A percentile compares a stretch with the other conserved stretches of the same genome.
Evolutionary conservation across 2,329 filamentous ascomycete genomes (phyloP).

Genomic region (Capronia epimyces): DNA sequence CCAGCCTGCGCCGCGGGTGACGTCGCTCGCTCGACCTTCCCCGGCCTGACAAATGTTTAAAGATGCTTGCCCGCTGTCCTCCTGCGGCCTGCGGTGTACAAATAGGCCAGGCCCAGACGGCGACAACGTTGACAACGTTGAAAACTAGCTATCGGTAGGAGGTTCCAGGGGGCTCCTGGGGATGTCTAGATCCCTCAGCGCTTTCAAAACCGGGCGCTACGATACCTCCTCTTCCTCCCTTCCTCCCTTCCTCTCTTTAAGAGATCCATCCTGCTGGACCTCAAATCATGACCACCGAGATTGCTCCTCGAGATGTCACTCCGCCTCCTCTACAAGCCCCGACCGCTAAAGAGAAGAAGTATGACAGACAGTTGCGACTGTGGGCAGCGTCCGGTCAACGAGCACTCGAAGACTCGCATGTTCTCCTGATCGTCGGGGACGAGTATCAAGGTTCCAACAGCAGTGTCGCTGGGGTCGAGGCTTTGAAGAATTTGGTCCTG

Average conservation of each 20-base stretch:
- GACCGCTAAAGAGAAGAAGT: slow-evolving; percentile 66
- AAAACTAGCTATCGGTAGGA: too few species aligned
- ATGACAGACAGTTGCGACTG: slow-evolving; percentile 88
- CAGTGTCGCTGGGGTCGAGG: slow-evolving; percentile 73
- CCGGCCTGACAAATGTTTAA: not conserved
- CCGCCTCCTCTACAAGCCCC: slow-evolving; percentile 49
- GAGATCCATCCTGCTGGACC: not conserved
- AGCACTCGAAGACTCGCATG: slow-evolving; percentile 81
- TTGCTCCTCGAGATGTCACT: slow-evolving; percentile 30
- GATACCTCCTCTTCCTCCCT: not conserved
- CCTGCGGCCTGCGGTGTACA: not conserved
- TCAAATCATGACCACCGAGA: slow-evolving; percentile 20
- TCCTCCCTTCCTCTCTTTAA: not conserved
- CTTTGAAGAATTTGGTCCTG: slow-evolving; percentile 93
- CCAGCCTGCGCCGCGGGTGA: slow-evolving; percentile 3
- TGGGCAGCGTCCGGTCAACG: slow-evolving; percentile 92
- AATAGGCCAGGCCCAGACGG: not conserved
- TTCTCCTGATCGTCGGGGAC: slow-evolving; percentile 75
- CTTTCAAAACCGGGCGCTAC: not conserved
- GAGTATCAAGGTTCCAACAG: slow-evolving; percentile 25
- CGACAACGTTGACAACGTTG: not conserved
- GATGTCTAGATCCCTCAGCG: not conserved
- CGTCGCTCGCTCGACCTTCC: slow-evolving; percentile 14
- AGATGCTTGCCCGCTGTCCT: not conserved
- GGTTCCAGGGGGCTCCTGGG: not conserved